Evolutionary conservation across 225 moss, liverwort and hornwort genomes (phyloP).

Genomic region (Anthoceros angustus): DNA sequence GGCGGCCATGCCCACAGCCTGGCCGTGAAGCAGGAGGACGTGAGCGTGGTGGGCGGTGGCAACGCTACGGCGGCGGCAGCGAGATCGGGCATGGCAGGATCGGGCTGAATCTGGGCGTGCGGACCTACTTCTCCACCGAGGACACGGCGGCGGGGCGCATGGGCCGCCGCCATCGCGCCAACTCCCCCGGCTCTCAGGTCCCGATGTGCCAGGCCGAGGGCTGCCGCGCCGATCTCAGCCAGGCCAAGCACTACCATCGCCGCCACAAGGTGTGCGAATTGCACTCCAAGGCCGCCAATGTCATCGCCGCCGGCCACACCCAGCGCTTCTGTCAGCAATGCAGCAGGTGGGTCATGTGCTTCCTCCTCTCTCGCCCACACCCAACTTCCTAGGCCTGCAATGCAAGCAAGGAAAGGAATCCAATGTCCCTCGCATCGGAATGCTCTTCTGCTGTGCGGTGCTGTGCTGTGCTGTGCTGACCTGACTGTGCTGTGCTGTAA

Average conservation of each 20-base stretch:
- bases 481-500: neutral
- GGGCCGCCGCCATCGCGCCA: conserved; percentile 65
- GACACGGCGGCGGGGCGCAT: conserved; percentile 67
- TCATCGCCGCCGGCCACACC: conserved; percentile 49
- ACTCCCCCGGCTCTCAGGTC: conserved; percentile 67
- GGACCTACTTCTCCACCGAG: conserved; percentile 81
- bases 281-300: conserved; percentile 75
- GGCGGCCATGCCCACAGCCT: conserved; percentile 12
- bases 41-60: conserved; percentile 34
- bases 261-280: conserved; percentile 91
- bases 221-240: conserved; percentile 79
- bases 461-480: neutral
- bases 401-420: no score
- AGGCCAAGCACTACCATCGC: conserved; percentile 81
- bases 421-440: no score
- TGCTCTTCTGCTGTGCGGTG: no score
- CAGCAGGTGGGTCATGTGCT: conserved; percentile 39
- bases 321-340: conserved; percentile 98
- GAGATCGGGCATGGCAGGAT: conserved; percentile 23
- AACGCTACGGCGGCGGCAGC: neutral
- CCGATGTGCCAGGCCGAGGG: conserved; percentile 93
- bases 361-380: neutral
- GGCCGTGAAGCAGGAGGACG: conserved; percentile 27
- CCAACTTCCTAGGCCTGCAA: neutral
- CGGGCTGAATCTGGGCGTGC: conserved; percentile 92